A percentile compares a stretch with the other conserved stretches of the same genome.
Conservation (phyloP, 768 basidiomycete genomes). For the Dentipellis sp. region DNA sequence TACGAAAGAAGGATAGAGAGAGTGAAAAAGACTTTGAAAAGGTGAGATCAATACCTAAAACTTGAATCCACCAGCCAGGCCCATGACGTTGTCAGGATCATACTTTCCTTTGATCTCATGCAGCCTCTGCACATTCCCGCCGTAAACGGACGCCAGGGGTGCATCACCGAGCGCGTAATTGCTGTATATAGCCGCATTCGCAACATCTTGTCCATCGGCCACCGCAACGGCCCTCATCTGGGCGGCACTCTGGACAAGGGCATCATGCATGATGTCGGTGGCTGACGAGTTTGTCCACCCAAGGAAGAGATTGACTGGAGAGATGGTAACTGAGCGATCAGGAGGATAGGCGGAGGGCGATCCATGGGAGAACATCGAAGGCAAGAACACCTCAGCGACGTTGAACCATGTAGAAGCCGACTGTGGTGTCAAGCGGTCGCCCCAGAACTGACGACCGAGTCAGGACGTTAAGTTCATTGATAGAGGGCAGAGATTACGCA, state of each 20-base stretch:
- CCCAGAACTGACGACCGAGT: neutral
- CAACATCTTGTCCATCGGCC: conserved; percentile 30
- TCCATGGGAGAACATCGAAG: conserved; percentile 3
- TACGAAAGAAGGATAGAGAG: too few species aligned
- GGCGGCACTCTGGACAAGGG: conserved; percentile 29
- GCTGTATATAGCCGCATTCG: conserved; percentile 35
- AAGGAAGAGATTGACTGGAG: conserved; percentile 19
- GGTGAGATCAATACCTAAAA: neutral
- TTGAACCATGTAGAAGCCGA: neutral
- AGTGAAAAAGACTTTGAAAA: too few species aligned
- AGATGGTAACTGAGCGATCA: conserved; percentile 1
- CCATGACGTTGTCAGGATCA: conserved; percentile 56
- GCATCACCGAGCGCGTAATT: conserved; percentile 53
- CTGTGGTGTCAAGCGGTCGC: neutral
- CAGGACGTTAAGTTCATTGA: too few species aligned
- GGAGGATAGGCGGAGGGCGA: conserved; percentile 5
- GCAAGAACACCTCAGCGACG: conserved; percentile 1
- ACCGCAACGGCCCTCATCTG: conserved; percentile 30
- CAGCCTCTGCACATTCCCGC: conserved; percentile 34
- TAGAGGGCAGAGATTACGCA: neutral
- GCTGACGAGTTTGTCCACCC: conserved; percentile 30
- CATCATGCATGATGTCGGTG: conserved; percentile 32
- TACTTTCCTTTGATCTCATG: conserved; percentile 29
- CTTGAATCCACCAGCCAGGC: conserved; percentile 58
- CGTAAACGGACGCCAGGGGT: conserved; percentile 40